A percentile compares a stretch with the other conserved stretches of the same genome.
These are phyloP conservation scores for Pyrenochaeta sp. DNA, from an alignment of 2,329 filamentous ascomycete species.

Conservation along the genomic window DNA sequence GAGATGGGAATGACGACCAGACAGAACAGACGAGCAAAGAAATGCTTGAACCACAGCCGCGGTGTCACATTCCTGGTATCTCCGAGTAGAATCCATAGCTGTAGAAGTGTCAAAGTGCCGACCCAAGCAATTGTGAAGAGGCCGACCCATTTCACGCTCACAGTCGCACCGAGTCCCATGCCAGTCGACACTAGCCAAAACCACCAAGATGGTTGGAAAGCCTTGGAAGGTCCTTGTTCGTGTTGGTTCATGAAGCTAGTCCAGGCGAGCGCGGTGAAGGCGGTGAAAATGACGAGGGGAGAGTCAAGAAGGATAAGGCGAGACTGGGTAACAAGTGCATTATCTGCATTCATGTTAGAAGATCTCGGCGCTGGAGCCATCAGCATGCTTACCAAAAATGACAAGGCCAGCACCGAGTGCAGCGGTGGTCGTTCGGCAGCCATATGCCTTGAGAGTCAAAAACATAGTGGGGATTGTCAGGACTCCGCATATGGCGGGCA, in stretches of 20 bases:
- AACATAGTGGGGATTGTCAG: constrained; percentile 92
- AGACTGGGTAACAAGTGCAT: constrained; percentile 92
- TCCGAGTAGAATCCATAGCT: constrained; percentile 94
- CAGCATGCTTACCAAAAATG: constrained; percentile 75
- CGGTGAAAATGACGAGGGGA: constrained; percentile 90
- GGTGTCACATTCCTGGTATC: constrained; percentile 86
- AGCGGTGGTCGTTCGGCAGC: constrained; percentile 86
- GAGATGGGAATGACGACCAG: constrained; percentile 85
- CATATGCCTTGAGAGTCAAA: constrained; percentile 87
- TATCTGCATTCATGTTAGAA: constrained; percentile 68
- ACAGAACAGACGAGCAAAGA: constrained; percentile 89
- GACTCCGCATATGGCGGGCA: constrained; percentile 89
- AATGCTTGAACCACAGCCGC: constrained; percentile 89
- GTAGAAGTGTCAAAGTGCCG: constrained; percentile 84
- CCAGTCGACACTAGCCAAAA: constrained; percentile 93
- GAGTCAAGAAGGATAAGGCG: constrained; percentile 96
- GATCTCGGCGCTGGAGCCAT: not conserved
- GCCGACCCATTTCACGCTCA: constrained; percentile 98
- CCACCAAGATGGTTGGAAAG: constrained; percentile 93
- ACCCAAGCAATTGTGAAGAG: constrained; percentile 99
- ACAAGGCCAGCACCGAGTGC: constrained; percentile 83
- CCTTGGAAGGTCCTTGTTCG: constrained; percentile 86
- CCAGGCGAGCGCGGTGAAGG: constrained; percentile 88
- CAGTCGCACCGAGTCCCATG: constrained; percentile 84
- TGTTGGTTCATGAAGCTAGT: constrained; percentile 96